phyloP scores from a whole-genome alignment of 2,329 filamentous ascomycete species.

The Xylariaceae sp. region DNA sequence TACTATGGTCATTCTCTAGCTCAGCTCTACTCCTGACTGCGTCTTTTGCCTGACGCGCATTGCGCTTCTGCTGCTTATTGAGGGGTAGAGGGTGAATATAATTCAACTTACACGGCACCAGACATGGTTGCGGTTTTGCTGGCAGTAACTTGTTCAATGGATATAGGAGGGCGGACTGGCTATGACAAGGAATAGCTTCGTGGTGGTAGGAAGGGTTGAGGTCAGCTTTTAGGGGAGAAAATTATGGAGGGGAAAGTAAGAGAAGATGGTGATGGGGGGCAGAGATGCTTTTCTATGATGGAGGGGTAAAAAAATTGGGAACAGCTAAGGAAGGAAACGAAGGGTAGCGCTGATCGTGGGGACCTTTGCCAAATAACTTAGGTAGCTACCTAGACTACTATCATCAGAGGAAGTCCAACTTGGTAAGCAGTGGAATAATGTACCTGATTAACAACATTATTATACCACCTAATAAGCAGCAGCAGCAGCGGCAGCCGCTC shows the following conservation, averaged over 20 bases:
- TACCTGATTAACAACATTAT: slow-evolving; percentile 3
- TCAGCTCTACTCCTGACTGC: neutral
- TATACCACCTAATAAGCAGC: slow-evolving; percentile 22
- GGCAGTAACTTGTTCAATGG: slow-evolving; percentile 22
- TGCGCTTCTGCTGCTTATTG: slow-evolving; percentile 13
- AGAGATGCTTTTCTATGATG: slow-evolving; percentile 43
- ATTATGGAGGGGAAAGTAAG: slow-evolving; percentile 29
- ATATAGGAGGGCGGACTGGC: slow-evolving; percentile 2
- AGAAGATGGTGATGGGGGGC: slow-evolving; percentile 29
- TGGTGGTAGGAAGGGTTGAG: neutral
- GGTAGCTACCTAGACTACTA: no score
- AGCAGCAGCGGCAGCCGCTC: slow-evolving; percentile 11
- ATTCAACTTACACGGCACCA: slow-evolving; percentile 69
- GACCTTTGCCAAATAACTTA: slow-evolving; percentile 9
- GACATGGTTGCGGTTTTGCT: slow-evolving; percentile 59
- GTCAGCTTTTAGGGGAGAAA: slow-evolving; percentile 13
- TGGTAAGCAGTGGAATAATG: slow-evolving; percentile 18
- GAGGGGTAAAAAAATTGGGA: slow-evolving; percentile 40
- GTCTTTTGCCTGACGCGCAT: slow-evolving; percentile 5
- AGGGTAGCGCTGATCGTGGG: slow-evolving; percentile 24
- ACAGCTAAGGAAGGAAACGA: slow-evolving; percentile 17
- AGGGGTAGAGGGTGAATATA: slow-evolving; percentile 37
- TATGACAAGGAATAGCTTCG: slow-evolving; percentile 16
- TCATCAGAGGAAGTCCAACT: neutral
- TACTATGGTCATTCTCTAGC: slow-evolving; percentile 6